These are phyloP conservation scores for Sporothrix schenckii DNA, from an alignment of 2,329 filamentous ascomycete species.

Conservation along the genomic window DNA sequence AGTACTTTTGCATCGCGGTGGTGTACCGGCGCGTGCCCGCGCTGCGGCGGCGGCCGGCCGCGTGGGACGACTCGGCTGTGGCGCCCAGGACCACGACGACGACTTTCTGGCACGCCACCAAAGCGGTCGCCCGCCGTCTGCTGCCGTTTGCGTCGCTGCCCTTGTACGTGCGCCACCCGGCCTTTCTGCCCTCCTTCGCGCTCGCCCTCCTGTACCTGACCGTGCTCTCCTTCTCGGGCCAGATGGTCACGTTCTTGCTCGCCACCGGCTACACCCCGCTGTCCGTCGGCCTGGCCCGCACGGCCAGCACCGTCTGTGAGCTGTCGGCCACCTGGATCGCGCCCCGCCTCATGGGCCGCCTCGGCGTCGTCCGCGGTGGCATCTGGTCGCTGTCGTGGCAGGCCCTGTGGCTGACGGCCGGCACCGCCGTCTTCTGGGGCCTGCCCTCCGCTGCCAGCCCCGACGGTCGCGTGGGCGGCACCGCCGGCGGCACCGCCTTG, in stretches of 20 bases:
- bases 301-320: conserved; percentile 58
- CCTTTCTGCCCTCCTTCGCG: conserved; percentile 63
- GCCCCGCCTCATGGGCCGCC: conserved; percentile 56
- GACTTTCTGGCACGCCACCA: neutral
- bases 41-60: conserved; percentile 26
- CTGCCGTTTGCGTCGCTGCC: conserved; percentile 40
- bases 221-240: conserved; percentile 60
- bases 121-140: conserved; percentile 31
- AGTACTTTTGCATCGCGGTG: conserved; percentile 52
- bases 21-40: conserved; percentile 39
- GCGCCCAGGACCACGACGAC: neutral
- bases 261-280: conserved; percentile 54
- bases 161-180: conserved; percentile 57
- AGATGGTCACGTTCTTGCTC: conserved; percentile 67
- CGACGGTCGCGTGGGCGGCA: no score
- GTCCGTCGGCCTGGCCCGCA: conserved; percentile 58
- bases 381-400: conserved; percentile 74
- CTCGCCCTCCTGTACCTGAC: conserved; percentile 64
- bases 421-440: conserved; percentile 49
- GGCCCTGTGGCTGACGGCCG: conserved; percentile 56
- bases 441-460: conserved; percentile 36
- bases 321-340: conserved; percentile 63
- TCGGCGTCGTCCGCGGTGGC: conserved; percentile 65
- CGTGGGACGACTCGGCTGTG: neutral
- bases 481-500: conserved; percentile 51